Evolutionary conservation across 2,329 filamentous ascomycete genomes (phyloP).

Genomic region (Diaporthe sp.): DNA sequence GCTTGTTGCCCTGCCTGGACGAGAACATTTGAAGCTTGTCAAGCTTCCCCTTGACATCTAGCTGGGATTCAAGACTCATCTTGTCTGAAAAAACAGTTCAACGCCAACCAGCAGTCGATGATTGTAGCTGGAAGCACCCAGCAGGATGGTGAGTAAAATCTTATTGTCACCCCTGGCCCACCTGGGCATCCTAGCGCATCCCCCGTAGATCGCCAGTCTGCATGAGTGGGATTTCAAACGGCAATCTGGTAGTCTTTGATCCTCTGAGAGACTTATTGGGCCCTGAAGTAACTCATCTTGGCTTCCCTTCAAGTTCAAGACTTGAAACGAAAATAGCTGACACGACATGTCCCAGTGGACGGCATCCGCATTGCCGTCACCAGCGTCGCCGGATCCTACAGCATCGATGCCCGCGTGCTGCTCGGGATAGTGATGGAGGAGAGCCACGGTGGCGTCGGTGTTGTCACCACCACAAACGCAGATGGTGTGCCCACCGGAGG

Average conservation of each 20-base stretch:
- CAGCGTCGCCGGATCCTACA: conserved; percentile 42
- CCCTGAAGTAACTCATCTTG: background rate
- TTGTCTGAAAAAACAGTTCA: conserved; percentile 39
- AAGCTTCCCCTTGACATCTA: background rate
- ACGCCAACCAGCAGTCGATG: conserved; percentile 47
- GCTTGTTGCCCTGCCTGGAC: too few relatives aligned
- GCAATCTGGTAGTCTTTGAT: too few relatives aligned
- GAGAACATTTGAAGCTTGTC: background rate
- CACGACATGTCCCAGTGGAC: conserved; percentile 35
- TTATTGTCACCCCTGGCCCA: too few relatives aligned
- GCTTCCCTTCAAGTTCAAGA: too few relatives aligned
- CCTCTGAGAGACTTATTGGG: background rate
- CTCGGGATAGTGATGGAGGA: conserved; percentile 55
- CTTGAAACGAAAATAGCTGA: background rate
- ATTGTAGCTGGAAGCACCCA: conserved; percentile 43
- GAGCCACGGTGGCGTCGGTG: conserved; percentile 51
- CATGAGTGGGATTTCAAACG: background rate
- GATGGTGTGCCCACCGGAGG: conserved; percentile 48
- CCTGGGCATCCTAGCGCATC: background rate
- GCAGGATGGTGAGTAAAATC: conserved; percentile 39
- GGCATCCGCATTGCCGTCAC: conserved; percentile 46
- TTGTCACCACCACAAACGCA: conserved; percentile 46
- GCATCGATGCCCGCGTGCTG: conserved; percentile 50
- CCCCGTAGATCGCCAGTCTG: background rate
- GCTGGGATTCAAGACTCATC: background rate